Conservation (phyloP, 805 yeast species). For the Teunomyces tritomae region DNA sequence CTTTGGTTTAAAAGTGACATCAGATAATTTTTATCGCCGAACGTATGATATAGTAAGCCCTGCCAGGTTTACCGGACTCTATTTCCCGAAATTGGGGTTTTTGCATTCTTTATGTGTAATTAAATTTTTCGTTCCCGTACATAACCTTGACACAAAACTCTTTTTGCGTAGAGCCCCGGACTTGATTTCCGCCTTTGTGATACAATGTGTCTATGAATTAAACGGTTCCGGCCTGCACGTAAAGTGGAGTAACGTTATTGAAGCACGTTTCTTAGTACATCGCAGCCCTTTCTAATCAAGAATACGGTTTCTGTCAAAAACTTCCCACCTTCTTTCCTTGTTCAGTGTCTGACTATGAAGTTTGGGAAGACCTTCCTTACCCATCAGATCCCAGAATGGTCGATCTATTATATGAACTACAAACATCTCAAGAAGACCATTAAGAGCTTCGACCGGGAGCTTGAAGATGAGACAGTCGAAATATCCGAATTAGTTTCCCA, state of each 20-base stretch:
- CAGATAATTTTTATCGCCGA: too few species aligned
- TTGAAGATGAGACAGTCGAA: constrained; percentile 18
- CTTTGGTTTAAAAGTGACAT: too few species aligned
- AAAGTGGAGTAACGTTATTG: background rate
- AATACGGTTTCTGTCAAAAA: background rate
- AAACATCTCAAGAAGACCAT: constrained; percentile 79
- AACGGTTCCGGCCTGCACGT: background rate
- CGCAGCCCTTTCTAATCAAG: constrained; percentile 1
- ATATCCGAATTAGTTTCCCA: constrained; percentile 17
- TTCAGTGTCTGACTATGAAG: constrained; percentile 48
- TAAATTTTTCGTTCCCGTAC: background rate
- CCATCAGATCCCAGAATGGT: constrained; percentile 96
- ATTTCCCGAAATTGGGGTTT: too few species aligned
- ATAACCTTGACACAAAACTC: background rate
- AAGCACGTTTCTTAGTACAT: background rate
- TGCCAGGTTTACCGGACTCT: too few species aligned
- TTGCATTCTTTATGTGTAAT: too few species aligned
- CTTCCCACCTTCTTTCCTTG: background rate
- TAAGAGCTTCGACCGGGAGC: constrained; percentile 55
- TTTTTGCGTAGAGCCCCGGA: too few species aligned
- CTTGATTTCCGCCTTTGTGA: background rate
- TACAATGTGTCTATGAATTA: background rate
- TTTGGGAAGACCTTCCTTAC: constrained; percentile 75
- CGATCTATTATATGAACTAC: constrained; percentile 76
- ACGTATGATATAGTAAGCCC: too few species aligned